Percentiles rank a stretch among this genome's conserved stretches.
Evolutionary conservation across 192 early-diverging fungal genomes (phyloP).

Genomic region (Dissophora ornata): DNA sequence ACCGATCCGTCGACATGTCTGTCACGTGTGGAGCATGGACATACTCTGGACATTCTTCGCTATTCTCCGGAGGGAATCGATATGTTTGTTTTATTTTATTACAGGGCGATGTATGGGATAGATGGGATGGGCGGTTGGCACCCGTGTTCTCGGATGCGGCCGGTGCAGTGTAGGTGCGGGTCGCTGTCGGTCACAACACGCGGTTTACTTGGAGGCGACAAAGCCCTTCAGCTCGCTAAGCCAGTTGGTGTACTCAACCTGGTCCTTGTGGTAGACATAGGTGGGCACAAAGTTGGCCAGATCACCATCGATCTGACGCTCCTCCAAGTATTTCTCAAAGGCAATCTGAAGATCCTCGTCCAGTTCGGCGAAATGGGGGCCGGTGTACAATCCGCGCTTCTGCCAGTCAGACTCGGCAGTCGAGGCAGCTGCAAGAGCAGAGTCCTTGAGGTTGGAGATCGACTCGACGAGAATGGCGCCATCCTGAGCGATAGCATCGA

Average conservation of each 20-base stretch:
- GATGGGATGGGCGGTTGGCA: no score
- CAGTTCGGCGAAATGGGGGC: constrained; percentile 91
- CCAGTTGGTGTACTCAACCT: constrained; percentile 93
- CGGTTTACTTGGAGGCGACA: constrained; percentile 71
- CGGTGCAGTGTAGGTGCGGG: no score
- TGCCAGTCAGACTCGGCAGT: constrained; percentile 90
- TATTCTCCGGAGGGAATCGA: no score
- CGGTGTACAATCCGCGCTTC: constrained; percentile 86
- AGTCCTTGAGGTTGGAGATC: constrained; percentile 76
- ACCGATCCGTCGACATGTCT: background rate
- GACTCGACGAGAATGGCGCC: constrained; percentile 87
- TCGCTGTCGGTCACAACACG: no score
- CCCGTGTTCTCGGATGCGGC: no score
- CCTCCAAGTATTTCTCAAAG: constrained; percentile 83
- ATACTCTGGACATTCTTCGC: no score
- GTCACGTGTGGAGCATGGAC: constrained; percentile 11
- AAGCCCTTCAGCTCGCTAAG: constrained; percentile 83
- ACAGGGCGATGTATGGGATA: background rate
- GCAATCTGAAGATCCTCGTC: constrained; percentile 81
- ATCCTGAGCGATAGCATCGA: constrained; percentile 86
- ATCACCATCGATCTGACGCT: constrained; percentile 87
- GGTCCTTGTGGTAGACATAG: constrained; percentile 96
- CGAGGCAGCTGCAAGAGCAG: constrained; percentile 68
- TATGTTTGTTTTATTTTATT: background rate
- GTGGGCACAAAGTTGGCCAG: constrained; percentile 87